Evolutionary conservation across 768 basidiomycete species (phyloP).

Genomic region (Harrya chromipes): DNA sequence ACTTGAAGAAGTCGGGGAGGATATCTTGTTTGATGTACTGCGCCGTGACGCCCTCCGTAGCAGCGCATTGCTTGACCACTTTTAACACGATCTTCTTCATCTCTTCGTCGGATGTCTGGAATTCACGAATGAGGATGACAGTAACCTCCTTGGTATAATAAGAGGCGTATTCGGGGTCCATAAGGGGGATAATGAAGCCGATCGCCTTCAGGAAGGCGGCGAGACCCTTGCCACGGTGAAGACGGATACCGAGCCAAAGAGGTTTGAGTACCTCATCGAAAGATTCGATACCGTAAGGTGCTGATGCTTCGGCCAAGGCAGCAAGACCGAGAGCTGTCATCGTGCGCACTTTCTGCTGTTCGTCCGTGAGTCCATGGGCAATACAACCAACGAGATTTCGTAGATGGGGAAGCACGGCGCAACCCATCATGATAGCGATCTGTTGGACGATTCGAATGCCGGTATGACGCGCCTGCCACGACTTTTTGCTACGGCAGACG

Average conservation of each 20-base stretch:
- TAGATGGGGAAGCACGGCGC: constrained; percentile 94
- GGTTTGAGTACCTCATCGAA: constrained; percentile 93
- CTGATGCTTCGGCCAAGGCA: constrained; percentile 94
- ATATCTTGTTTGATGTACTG: constrained; percentile 97
- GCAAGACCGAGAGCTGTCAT: constrained; percentile 80
- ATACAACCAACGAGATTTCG: constrained; percentile 96
- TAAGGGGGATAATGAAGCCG: constrained; percentile 98
- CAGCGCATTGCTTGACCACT: constrained; percentile 98
- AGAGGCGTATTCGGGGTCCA: constrained; percentile 99
- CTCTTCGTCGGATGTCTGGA: constrained; percentile 99
- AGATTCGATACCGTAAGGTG: constrained; percentile 99
- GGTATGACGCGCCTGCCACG: constrained; percentile 99
- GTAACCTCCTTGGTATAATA: constrained; percentile 99
- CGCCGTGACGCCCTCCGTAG: constrained; percentile 96
- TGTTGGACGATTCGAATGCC: constrained; percentile 99
- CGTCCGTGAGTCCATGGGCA: constrained; percentile 74
- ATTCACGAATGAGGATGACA: constrained; percentile 95
- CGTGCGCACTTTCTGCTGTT: constrained; percentile 77
- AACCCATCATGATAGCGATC: constrained; percentile 99
- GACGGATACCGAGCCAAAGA: constrained; percentile 73
- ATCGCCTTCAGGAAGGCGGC: constrained; percentile 88
- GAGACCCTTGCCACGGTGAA: constrained; percentile 75
- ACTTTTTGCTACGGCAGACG: constrained; percentile 98
- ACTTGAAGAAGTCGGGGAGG: constrained; percentile 97
- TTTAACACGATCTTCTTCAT: constrained; percentile 99